phyloP scores from a whole-genome alignment of 2,329 filamentous ascomycete genomes.

The Claviceps sp. region DNA sequence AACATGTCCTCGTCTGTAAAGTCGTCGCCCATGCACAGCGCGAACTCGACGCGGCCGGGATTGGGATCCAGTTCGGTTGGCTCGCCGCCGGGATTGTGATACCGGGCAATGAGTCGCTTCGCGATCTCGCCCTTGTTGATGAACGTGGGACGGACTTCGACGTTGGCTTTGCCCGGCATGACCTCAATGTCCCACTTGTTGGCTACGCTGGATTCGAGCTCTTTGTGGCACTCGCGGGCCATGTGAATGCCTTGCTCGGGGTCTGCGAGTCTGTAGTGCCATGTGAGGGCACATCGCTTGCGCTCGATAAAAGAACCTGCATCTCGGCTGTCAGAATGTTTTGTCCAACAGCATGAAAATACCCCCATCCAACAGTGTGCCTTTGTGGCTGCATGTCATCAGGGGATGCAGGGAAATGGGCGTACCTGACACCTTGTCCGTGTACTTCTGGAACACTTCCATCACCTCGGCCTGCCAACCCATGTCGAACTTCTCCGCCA shows the following conservation, averaged over 20 bases:
- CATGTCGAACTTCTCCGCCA: slow-evolving; percentile 81
- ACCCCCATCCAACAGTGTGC: background rate
- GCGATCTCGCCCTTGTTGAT: slow-evolving; percentile 98
- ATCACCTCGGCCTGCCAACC: slow-evolving; percentile 80
- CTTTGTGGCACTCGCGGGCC: slow-evolving; percentile 66
- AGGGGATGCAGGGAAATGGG: too few relatives aligned
- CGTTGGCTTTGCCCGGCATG: slow-evolving; percentile 91
- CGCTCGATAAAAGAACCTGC: slow-evolving; percentile 81
- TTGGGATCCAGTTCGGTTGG: slow-evolving; percentile 29
- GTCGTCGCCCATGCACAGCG: slow-evolving; percentile 86
- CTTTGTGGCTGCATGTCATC: too few relatives aligned
- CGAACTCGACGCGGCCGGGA: slow-evolving; percentile 58
- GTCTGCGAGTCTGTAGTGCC: slow-evolving; percentile 91
- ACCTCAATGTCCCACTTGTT: slow-evolving; percentile 86
- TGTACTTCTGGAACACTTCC: slow-evolving; percentile 75
- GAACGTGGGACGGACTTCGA: slow-evolving; percentile 91
- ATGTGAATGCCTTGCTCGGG: slow-evolving; percentile 73
- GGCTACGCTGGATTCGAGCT: slow-evolving; percentile 63
- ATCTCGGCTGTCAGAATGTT: background rate
- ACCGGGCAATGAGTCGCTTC: slow-evolving; percentile 65
- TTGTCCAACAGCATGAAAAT: background rate
- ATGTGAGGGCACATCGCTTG: slow-evolving; percentile 88
- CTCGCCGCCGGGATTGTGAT: slow-evolving; percentile 38
- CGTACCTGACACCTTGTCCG: slow-evolving; percentile 69
- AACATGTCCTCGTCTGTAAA: slow-evolving; percentile 98